phyloP scores from a whole-genome alignment of 805 yeast genomes.

The Candida arabinofermentans region DNA sequence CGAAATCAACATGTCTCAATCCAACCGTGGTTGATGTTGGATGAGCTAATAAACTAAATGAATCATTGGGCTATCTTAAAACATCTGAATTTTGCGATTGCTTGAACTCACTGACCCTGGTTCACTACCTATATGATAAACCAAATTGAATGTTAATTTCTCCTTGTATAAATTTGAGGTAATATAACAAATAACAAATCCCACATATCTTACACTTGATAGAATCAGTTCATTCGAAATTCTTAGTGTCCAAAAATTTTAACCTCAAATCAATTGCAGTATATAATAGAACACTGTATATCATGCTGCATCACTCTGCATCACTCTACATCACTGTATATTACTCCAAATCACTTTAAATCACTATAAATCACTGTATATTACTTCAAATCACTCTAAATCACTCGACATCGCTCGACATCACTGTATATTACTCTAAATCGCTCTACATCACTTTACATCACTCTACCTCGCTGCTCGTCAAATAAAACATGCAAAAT shows the following conservation, averaged over 20 bases:
- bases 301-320: too few relatives aligned
- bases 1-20: slow-evolving; percentile 59
- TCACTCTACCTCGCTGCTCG: too few relatives aligned
- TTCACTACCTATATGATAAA: slow-evolving; percentile 79
- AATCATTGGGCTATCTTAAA: slow-evolving; percentile 43
- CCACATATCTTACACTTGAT: slow-evolving; percentile 70
- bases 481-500: too few relatives aligned
- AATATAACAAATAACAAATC: slow-evolving; percentile 55
- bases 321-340: too few relatives aligned
- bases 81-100: slow-evolving; percentile 63
- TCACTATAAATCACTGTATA: too few relatives aligned
- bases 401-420: too few relatives aligned
- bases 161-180: slow-evolving; percentile 70
- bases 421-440: too few relatives aligned
- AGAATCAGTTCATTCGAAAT: slow-evolving; percentile 42
- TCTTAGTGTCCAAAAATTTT: slow-evolving; percentile 69
- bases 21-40: slow-evolving; percentile 84
- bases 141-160: slow-evolving; percentile 74
- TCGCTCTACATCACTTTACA: too few relatives aligned
- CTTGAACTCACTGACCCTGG: slow-evolving; percentile 56
- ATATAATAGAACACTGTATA: too few relatives aligned
- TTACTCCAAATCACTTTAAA: too few relatives aligned
- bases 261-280: slow-evolving; percentile 89
- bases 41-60: slow-evolving; percentile 52
- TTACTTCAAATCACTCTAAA: too few relatives aligned